A percentile compares a stretch with the other conserved stretches of the same genome.
Evolutionary conservation across 164 flowering plant species (phyloP).

Genomic region (Aristolochia californica): DNA sequence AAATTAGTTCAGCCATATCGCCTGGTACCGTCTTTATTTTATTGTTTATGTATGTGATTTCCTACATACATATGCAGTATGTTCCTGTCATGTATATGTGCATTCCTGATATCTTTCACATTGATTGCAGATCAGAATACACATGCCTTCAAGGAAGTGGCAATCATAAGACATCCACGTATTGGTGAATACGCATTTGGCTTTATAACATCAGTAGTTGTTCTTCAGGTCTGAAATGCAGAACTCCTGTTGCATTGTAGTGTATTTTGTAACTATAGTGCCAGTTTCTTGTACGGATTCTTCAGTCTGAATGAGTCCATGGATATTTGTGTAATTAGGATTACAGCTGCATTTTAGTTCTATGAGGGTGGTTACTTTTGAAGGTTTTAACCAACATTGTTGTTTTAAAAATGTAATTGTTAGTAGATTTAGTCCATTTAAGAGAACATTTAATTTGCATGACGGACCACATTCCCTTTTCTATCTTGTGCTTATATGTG

Average conservation of each 20-base stretch:
- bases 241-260: too few relatives aligned
- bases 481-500: too few relatives aligned
- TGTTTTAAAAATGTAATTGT: too few relatives aligned
- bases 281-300: background rate
- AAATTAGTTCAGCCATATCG: constrained; percentile 73
- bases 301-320: too few relatives aligned
- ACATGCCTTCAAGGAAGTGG: constrained; percentile 89
- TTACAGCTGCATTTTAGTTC: too few relatives aligned
- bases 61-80: background rate
- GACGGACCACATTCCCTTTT: too few relatives aligned
- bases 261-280: background rate
- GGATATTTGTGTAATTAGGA: too few relatives aligned
- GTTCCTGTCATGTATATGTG: background rate
- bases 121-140: constrained; percentile 63
- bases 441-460: too few relatives aligned
- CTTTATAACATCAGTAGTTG: constrained; percentile 72
- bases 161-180: constrained; percentile 87
- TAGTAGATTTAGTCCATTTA: too few relatives aligned
- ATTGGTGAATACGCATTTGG: constrained; percentile 95
- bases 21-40: constrained; percentile 33
- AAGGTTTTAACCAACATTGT: too few relatives aligned
- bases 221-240: constrained; percentile 39
- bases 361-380: too few relatives aligned
- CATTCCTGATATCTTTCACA: background rate
- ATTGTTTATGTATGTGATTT: background rate